A percentile compares a stretch with the other conserved stretches of the same genome.
phyloP scores from a whole-genome alignment of 2,329 filamentous ascomycete species.

The Pseudocercospora macadamiae region DNA sequence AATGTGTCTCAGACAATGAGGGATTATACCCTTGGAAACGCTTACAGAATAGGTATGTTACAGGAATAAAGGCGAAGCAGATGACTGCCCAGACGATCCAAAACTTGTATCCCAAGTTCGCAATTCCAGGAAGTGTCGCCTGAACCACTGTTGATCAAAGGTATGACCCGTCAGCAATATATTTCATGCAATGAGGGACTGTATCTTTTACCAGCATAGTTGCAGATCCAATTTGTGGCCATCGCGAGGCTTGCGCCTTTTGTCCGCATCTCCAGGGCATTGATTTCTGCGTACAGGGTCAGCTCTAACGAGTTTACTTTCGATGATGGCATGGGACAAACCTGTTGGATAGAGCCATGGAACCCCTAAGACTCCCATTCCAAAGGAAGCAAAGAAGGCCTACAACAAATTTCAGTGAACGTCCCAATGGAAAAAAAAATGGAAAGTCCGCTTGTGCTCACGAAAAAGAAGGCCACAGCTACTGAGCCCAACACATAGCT shows the following conservation, averaged over 20 bases:
- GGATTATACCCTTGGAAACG: too few species aligned
- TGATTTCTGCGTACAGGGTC: constrained; percentile 33
- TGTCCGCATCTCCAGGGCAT: constrained; percentile 31
- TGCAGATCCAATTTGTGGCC: constrained; percentile 56
- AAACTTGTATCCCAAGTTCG: constrained; percentile 55
- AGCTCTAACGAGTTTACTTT: constrained; percentile 38
- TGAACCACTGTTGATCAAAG: too few species aligned
- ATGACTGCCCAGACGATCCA: constrained; percentile 60
- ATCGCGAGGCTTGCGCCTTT: constrained; percentile 42
- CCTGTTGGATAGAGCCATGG: constrained; percentile 8
- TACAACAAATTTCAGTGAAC: not conserved
- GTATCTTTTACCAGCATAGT: too few species aligned
- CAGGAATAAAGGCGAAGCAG: constrained; percentile 56
- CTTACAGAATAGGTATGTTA: constrained; percentile 56
- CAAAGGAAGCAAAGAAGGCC: constrained; percentile 44
- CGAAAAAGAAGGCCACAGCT: constrained; percentile 50
- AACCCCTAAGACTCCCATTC: constrained; percentile 36
- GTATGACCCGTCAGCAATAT: too few species aligned
- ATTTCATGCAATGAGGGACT: too few species aligned
- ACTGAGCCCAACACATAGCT: constrained; percentile 51
- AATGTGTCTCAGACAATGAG: too few species aligned
- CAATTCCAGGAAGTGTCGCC: constrained; percentile 36
- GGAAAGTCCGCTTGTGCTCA: not conserved
- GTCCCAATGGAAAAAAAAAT: not conserved
- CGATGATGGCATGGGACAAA: not conserved